Conservation (phyloP, 371 early-diverging fungal genomes). For the Mucor saturninus region DNA sequence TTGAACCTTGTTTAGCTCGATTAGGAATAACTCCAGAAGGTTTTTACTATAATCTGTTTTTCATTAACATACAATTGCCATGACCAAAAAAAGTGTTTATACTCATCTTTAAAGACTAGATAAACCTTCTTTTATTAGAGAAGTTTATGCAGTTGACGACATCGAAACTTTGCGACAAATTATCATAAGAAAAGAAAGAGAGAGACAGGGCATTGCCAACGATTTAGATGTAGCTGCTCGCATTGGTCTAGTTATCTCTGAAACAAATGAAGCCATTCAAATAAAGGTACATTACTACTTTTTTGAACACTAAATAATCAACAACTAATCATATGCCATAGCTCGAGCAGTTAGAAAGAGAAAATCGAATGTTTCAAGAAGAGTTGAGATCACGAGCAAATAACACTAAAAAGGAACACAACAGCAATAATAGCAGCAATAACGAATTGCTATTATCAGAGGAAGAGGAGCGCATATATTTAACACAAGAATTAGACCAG, state of each 20-base stretch:
- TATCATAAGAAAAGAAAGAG: slow-evolving; percentile 69
- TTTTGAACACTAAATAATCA: background rate
- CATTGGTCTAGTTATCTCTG: slow-evolving; percentile 66
- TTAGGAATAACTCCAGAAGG: slow-evolving; percentile 56
- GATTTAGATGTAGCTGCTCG: slow-evolving; percentile 72
- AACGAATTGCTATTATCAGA: slow-evolving; percentile 16
- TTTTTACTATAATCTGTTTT: slow-evolving; percentile 9
- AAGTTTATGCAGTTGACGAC: slow-evolving; percentile 57
- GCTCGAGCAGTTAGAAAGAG: slow-evolving; percentile 60
- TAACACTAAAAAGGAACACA: slow-evolving; percentile 13
- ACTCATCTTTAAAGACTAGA: slow-evolving; percentile 31
- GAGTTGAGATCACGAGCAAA: slow-evolving; percentile 36
- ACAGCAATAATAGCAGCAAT: background rate
- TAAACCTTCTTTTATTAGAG: slow-evolving; percentile 50
- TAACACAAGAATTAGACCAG: slow-evolving; percentile 64
- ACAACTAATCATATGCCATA: background rate
- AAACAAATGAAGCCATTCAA: slow-evolving; percentile 66
- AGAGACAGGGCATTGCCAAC: slow-evolving; percentile 62
- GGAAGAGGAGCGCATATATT: slow-evolving; percentile 53
- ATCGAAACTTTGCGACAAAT: slow-evolving; percentile 52
- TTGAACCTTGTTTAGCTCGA: slow-evolving; percentile 56
- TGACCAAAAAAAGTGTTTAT: slow-evolving; percentile 3
- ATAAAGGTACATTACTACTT: slow-evolving; percentile 40
- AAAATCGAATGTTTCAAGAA: slow-evolving; percentile 57
- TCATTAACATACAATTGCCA: background rate